Base-by-base conservation (phyloP, 371 early-diverging fungal genomes). In the Cokeromyces recurvatus region DNA sequence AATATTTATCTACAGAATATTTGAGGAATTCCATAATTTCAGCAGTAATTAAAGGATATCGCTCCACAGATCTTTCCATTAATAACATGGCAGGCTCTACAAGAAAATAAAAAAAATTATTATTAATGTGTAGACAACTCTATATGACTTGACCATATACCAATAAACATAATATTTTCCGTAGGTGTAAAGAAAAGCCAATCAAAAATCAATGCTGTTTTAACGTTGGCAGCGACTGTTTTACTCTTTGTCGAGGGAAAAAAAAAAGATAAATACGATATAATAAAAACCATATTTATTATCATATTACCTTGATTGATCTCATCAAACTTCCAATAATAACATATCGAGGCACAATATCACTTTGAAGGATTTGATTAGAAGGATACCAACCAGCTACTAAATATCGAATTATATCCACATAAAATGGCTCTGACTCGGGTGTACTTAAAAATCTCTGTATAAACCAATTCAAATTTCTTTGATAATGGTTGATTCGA, bases 121-220 rank as follows among this genome's bases (percentile, higher is more conserved):
- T 0, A 16, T 16, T n/a, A n/a, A n/a, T n/a, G n/a, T n/a, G n/a
- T n/a, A n/a, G n/a, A n/a, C n/a, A n/a, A n/a, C n/a, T n/a, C n/a
- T n/a, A n/a, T n/a, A n/a, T n/a, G n/a, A n/a, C n/a, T n/a, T n/a
- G n/a, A n/a, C n/a, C n/a, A n/a, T n/a, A 45, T 73, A 77, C 84
- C 86, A 19, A 87, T 83, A 43, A 79, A 81, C 91, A 90, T 90
- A 46, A 90, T 84, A 48, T 74, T 86, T 45, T 89, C 90, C 12
- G 46, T 60, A 0, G 65, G 37, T 7, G 81, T 76, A 53, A 79
- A 90, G 48, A 84, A 87, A n/a, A 90, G 59, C 87, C 89, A 90
- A 57, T 90, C 91, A 37, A 71, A 87, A 38, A 87, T 78, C 19
- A 89, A 43, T 9, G 91, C 86, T 11, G 85, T 64, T 49, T 86